A percentile compares a stretch with the other conserved stretches of the same genome.
phyloP scores from a whole-genome alignment of 2,329 filamentous ascomycete genomes.

The Colletotrichum higginsianum region DNA sequence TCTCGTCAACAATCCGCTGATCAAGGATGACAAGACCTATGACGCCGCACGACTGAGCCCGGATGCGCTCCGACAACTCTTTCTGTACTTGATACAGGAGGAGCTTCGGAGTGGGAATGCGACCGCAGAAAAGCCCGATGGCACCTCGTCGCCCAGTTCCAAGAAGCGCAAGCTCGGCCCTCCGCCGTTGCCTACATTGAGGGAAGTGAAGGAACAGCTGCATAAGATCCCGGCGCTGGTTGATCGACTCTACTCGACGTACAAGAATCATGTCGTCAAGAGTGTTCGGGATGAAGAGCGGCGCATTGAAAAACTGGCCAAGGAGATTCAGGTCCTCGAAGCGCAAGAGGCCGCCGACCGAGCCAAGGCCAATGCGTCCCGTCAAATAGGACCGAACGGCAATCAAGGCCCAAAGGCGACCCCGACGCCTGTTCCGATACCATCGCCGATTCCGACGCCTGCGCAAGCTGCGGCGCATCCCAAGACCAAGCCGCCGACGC shows the following conservation, averaged over 20 bases:
- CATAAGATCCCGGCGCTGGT: conserved; percentile 80
- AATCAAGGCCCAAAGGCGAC: conserved; percentile 14
- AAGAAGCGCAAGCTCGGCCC: conserved; percentile 83
- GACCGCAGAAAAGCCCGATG: conserved; percentile 50
- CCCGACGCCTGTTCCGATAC: conserved; percentile 33
- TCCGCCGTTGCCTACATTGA: conserved; percentile 74
- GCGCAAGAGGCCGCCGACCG: conserved; percentile 53
- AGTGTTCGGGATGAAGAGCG: conserved; percentile 83
- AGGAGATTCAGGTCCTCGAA: conserved; percentile 79
- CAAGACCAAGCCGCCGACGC: conserved; percentile 24
- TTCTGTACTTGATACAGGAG: conserved; percentile 81
- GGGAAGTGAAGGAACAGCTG: conserved; percentile 76
- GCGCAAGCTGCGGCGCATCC: conserved; percentile 22
- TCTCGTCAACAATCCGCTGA: conserved; percentile 80
- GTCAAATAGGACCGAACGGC: conserved; percentile 14
- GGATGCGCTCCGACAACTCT: conserved; percentile 84
- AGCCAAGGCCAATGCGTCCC: conserved; percentile 33
- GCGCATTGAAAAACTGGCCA: conserved; percentile 73
- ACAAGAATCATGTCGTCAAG: conserved; percentile 77
- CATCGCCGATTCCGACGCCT: conserved; percentile 8
- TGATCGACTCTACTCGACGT: conserved; percentile 81
- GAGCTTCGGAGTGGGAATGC: conserved; percentile 73
- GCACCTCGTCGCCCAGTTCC: conserved; percentile 65
- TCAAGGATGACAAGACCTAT: conserved; percentile 79
- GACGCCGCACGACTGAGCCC: conserved; percentile 82